These are phyloP conservation scores for Boletus sp. DNA, from an alignment of 768 basidiomycete species.

Conservation along the genomic window DNA sequence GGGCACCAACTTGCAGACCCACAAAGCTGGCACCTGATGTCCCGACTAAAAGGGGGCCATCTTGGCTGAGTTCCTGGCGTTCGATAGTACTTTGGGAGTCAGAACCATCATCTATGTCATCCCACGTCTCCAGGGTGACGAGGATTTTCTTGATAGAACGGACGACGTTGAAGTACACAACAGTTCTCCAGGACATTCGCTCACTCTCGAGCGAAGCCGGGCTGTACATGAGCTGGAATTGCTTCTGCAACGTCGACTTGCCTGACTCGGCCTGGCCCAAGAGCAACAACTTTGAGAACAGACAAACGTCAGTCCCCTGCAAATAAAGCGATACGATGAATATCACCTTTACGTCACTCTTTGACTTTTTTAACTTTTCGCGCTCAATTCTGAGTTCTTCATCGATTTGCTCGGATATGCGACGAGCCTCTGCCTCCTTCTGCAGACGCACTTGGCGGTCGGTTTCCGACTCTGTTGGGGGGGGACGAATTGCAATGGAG, in stretches of 20 bases:
- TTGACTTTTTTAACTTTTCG: slow-evolving; percentile 60
- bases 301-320: slow-evolving; percentile 21
- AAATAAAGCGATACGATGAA: background rate
- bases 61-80: slow-evolving; percentile 31
- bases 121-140: slow-evolving; percentile 58
- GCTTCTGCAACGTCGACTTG: slow-evolving; percentile 75
- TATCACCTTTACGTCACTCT: slow-evolving; percentile 72
- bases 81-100: slow-evolving; percentile 34
- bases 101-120: slow-evolving; percentile 57
- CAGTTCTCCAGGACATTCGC: slow-evolving; percentile 67
- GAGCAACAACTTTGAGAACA: slow-evolving; percentile 53
- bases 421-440: slow-evolving; percentile 71
- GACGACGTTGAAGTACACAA: slow-evolving; percentile 77
- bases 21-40: slow-evolving; percentile 10
- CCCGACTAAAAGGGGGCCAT: slow-evolving; percentile 20
- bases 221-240: slow-evolving; percentile 80
- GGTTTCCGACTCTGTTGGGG: slow-evolving; percentile 59
- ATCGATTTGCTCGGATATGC: slow-evolving; percentile 78
- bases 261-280: slow-evolving; percentile 79
- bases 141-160: slow-evolving; percentile 70
- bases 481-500: slow-evolving; percentile 61
- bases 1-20: slow-evolving; percentile 5
- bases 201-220: slow-evolving; percentile 68
- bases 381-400: slow-evolving; percentile 72
- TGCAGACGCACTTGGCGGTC: slow-evolving; percentile 62